These are phyloP conservation scores for Aureobasidium sp. DNA, from an alignment of 2,329 filamentous ascomycete genomes.

Conservation along the genomic window DNA sequence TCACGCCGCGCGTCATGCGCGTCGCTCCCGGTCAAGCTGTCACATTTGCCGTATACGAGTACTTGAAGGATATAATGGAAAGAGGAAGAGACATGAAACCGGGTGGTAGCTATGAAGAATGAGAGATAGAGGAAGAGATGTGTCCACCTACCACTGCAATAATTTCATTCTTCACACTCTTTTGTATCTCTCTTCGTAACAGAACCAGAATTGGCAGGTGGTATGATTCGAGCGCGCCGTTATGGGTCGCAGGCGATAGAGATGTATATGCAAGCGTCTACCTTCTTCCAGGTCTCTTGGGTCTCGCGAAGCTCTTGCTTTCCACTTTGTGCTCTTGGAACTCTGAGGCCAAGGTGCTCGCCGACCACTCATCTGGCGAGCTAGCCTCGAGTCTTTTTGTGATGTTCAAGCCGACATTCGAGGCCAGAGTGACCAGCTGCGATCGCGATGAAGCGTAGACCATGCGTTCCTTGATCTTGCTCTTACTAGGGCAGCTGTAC, in stretches of 20 bases:
- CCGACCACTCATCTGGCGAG: slow-evolving; percentile 63
- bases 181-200: not conserved
- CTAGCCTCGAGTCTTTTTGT: slow-evolving; percentile 63
- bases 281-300: slow-evolving; percentile 67
- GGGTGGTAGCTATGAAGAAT: slow-evolving; percentile 45
- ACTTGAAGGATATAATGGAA: slow-evolving; percentile 44
- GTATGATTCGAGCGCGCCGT: not conserved
- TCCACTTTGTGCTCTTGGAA: slow-evolving; percentile 60
- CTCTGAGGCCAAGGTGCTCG: slow-evolving; percentile 57
- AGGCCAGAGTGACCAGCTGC: slow-evolving; percentile 57
- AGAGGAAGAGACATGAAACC: slow-evolving; percentile 40
- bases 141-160: not conserved
- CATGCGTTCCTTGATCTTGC: slow-evolving; percentile 78
- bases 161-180: not conserved
- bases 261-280: slow-evolving; percentile 20
- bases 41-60: slow-evolving; percentile 56
- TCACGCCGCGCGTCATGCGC: slow-evolving; percentile 94
- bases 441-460: slow-evolving; percentile 62
- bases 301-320: slow-evolving; percentile 65
- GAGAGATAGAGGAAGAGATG: slow-evolving; percentile 17
- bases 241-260: not conserved
- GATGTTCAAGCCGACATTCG: slow-evolving; percentile 57
- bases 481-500: slow-evolving; percentile 68
- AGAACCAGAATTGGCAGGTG: not conserved
- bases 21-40: slow-evolving; percentile 91